Conservation (phyloP, 2,329 filamentous ascomycete genomes). For the Orbilia quercus region DNA sequence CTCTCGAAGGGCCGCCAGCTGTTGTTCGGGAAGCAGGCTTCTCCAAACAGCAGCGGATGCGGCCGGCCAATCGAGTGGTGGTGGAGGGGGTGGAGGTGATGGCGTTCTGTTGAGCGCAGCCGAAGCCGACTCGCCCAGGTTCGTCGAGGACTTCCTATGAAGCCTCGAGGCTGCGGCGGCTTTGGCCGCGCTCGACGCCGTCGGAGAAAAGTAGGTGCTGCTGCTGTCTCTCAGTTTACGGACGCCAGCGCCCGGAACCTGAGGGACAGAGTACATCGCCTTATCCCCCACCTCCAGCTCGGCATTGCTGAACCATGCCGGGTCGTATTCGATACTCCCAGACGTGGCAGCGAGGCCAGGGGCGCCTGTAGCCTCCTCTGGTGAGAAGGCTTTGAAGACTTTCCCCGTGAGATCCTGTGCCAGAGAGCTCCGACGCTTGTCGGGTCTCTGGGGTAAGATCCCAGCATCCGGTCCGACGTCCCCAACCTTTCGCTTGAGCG, state of each 20-base stretch:
- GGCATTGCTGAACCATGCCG: constrained; percentile 75
- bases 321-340: constrained; percentile 70
- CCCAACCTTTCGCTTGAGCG: constrained; percentile 31
- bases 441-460: constrained; percentile 57
- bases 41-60: constrained; percentile 56
- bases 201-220: constrained; percentile 80
- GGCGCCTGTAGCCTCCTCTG: constrained; percentile 6
- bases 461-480: constrained; percentile 6
- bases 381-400: constrained; percentile 17
- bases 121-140: constrained; percentile 68
- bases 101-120: constrained; percentile 63
- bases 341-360: constrained; percentile 34
- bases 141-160: constrained; percentile 67
- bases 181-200: constrained; percentile 86
- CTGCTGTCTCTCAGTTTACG: constrained; percentile 34
- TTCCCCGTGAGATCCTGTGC: constrained; percentile 47
- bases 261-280: constrained; percentile 32
- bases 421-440: constrained; percentile 61
- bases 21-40: constrained; percentile 30
- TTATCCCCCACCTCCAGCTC: constrained; percentile 69
- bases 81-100: constrained; percentile 57
- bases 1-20: constrained; percentile 64
- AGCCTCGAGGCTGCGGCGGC: constrained; percentile 76
- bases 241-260: not conserved
- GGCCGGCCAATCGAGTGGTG: constrained; percentile 53